phyloP scores from a whole-genome alignment of 306 rosid species.

The Rosa rugosa region DNA sequence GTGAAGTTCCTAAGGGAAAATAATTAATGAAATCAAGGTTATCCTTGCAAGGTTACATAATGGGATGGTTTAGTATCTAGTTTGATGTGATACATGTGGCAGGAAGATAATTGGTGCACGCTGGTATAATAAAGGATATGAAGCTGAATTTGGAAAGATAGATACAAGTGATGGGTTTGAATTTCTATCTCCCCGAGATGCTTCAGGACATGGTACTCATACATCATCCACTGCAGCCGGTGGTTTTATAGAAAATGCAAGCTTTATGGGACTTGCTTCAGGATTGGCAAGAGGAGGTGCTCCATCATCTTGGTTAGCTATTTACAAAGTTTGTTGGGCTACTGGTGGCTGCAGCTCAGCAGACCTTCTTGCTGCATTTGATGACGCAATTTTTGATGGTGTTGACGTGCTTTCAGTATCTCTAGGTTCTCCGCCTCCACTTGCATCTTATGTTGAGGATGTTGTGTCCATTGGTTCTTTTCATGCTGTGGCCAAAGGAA shows the following conservation, averaged over 20 bases:
- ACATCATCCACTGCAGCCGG: constrained; percentile 67
- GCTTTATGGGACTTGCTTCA: constrained; percentile 47
- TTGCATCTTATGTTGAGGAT: constrained; percentile 50
- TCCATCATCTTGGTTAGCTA: constrained; percentile 52
- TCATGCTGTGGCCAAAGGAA: constrained; percentile 54
- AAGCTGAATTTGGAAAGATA: constrained; percentile 58
- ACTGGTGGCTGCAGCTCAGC: constrained; percentile 57
- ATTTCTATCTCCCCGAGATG: constrained; percentile 55
- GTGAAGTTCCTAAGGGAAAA: background rate
- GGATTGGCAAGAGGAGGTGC: constrained; percentile 73
- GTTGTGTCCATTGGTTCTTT: constrained; percentile 56
- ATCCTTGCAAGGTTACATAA: background rate
- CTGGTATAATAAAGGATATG: constrained; percentile 66
- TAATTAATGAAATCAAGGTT: background rate
- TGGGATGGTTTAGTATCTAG: background rate
- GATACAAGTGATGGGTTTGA: constrained; percentile 38
- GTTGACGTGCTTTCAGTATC: constrained; percentile 55
- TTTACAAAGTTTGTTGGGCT: constrained; percentile 64
- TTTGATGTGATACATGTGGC: constrained; percentile 16
- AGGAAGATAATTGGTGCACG: constrained; percentile 73
- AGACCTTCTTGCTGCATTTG: constrained; percentile 68
- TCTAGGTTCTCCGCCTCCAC: constrained; percentile 58
- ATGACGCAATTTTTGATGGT: constrained; percentile 58
- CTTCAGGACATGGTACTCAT: constrained; percentile 65
- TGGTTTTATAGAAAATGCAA: constrained; percentile 36